These are phyloP conservation scores for Syzygium syzygioides DNA, from an alignment of 441 rosid species.

Conservation along the genomic window DNA sequence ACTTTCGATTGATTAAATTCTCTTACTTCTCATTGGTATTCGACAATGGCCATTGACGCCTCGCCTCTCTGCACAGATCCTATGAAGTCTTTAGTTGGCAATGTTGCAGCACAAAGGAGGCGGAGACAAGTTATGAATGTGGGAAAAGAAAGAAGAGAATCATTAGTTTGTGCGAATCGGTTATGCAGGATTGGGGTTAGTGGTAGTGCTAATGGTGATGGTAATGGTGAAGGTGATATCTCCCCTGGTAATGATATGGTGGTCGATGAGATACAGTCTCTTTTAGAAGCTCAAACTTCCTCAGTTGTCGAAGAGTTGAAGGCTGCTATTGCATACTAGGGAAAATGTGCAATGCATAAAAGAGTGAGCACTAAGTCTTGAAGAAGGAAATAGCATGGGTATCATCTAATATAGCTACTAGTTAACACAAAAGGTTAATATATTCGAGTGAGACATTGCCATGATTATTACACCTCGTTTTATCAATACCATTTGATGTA, in stretches of 20 bases:
- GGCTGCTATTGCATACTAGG: constrained; percentile 58
- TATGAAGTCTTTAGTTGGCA: constrained; percentile 80
- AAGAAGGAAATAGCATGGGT: constrained; percentile 99
- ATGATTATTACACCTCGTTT: constrained; percentile 56
- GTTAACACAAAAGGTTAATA: constrained; percentile 78
- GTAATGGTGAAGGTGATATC: constrained; percentile 16
- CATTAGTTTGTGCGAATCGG: constrained; percentile 74
- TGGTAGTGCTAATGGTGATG: constrained; percentile 12
- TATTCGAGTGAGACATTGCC: constrained; percentile 63
- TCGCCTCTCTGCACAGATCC: constrained; percentile 66
- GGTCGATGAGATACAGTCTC: constrained; percentile 63
- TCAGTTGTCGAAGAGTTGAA: constrained; percentile 70
- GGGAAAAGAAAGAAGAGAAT: constrained; percentile 90
- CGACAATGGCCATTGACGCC: constrained; percentile 63
- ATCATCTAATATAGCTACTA: constrained; percentile 86
- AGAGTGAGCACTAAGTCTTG: constrained; percentile 80
- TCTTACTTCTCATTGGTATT: background rate
- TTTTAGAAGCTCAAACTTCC: constrained; percentile 54
- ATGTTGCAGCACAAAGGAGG: constrained; percentile 70
- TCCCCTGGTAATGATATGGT: constrained; percentile 51
- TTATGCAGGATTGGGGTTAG: constrained; percentile 69
- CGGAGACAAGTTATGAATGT: constrained; percentile 76
- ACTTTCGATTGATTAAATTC: no score
- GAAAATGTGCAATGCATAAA: constrained; percentile 89
- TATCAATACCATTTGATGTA: constrained; percentile 76